Evolutionary conservation across 176 grass and related monocot genomes (phyloP).

Genomic region (Oryza brachyantha): DNA sequence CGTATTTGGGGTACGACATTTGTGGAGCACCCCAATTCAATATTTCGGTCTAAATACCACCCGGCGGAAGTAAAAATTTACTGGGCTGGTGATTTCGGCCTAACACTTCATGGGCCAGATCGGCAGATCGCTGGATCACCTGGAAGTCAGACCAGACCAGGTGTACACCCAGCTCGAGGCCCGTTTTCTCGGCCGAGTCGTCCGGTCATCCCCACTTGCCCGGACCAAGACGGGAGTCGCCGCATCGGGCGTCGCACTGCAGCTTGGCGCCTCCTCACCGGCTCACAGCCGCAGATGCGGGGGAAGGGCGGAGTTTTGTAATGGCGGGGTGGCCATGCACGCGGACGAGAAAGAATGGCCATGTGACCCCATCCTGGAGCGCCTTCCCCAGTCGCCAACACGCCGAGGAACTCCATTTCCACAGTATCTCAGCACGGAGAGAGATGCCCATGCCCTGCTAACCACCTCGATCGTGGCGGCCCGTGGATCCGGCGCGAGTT

Average conservation of each 20-base stretch:
- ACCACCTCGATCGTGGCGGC: conserved; percentile 12
- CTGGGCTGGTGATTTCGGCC: background rate
- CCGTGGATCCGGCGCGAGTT: conserved; percentile 29
- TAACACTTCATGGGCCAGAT: background rate
- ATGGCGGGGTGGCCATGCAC: background rate
- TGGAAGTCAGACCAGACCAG: background rate
- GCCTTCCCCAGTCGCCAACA: conserved; percentile 31
- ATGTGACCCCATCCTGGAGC: background rate
- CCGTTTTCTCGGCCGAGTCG: background rate
- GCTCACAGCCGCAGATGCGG: background rate
- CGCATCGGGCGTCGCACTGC: background rate
- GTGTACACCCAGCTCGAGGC: background rate
- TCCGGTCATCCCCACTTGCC: background rate
- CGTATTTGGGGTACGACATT: no score
- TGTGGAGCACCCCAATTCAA: no score
- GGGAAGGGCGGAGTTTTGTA: background rate
- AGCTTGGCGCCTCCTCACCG: background rate
- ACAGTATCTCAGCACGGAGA: background rate
- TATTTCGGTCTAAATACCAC: no score
- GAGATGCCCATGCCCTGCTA: conserved; percentile 27
- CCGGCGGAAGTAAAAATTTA: no score
- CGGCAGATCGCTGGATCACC: no score
- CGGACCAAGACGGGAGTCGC: background rate
- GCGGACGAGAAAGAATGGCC: background rate
- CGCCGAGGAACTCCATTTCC: background rate